Conservation (phyloP, 345 rosid species). For the Populus euphratica region DNA sequence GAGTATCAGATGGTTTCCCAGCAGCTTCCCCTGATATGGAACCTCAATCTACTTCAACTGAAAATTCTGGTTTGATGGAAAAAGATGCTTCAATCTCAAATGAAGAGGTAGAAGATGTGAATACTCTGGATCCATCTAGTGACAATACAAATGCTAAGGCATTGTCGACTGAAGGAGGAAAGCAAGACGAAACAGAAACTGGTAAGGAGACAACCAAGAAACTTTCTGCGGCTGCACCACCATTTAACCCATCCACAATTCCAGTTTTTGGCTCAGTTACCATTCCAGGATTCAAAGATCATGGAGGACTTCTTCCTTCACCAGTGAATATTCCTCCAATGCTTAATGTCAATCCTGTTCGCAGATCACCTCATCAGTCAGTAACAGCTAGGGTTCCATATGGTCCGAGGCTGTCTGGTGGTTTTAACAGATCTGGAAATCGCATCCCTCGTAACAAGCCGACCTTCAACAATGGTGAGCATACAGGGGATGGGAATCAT, state of each 20-base stretch:
- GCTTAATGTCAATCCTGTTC: conserved; percentile 63
- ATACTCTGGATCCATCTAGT: conserved; percentile 30
- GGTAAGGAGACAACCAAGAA: conserved; percentile 76
- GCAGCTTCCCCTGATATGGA: conserved; percentile 32
- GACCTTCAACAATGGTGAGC: conserved; percentile 52
- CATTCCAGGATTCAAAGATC: conserved; percentile 75
- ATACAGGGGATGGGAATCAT: conserved; percentile 50
- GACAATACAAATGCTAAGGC: conserved; percentile 34
- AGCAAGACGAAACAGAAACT: conserved; percentile 57
- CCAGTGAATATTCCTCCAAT: conserved; percentile 81
- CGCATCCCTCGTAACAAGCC: conserved; percentile 64
- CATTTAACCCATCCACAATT: conserved; percentile 74
- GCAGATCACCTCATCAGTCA: conserved; percentile 89
- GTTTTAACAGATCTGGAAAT: conserved; percentile 75
- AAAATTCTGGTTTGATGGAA: conserved; percentile 25
- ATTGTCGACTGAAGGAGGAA: conserved; percentile 47
- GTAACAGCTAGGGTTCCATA: conserved; percentile 94
- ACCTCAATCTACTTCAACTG: conserved; percentile 23
- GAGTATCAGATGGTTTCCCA: conserved; percentile 21
- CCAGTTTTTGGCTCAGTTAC: conserved; percentile 77
- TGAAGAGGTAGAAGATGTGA: conserved; percentile 33
- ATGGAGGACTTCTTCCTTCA: conserved; percentile 87
- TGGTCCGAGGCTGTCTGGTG: conserved; percentile 92
- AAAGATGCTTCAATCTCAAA: conserved; percentile 34
- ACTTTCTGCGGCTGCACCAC: conserved; percentile 96